Evolutionary conservation across 1,139 yeast genomes (phyloP).

Genomic region (Saccharomycopsis hybrid): DNA sequence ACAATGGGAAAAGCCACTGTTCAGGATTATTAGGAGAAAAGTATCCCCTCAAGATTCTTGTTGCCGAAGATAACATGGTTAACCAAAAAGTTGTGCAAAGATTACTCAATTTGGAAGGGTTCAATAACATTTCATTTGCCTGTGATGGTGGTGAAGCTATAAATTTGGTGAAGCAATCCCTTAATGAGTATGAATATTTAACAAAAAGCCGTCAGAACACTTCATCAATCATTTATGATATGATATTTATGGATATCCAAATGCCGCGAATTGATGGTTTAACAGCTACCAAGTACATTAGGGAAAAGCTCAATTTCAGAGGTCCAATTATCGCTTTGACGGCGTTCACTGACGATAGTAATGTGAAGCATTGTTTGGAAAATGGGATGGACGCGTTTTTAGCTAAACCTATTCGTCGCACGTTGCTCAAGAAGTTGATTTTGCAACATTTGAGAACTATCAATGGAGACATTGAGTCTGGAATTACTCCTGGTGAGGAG

Average conservation of each 20-base stretch:
- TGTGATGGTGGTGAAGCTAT: conserved; percentile 86
- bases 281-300: conserved; percentile 67
- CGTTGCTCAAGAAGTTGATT: conserved; percentile 45
- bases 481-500: conserved; percentile 13
- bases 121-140: conserved; percentile 64
- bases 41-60: conserved; percentile 46
- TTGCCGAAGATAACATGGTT: conserved; percentile 92
- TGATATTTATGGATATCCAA: conserved; percentile 93
- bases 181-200: conserved; percentile 29
- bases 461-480: conserved; percentile 13
- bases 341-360: conserved; percentile 88
- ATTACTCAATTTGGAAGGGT: conserved; percentile 78
- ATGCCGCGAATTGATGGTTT: conserved; percentile 93
- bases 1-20: neutral
- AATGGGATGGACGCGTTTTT: conserved; percentile 88
- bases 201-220: conserved; percentile 22
- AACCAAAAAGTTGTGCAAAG: conserved; percentile 87
- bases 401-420: conserved; percentile 78
- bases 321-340: conserved; percentile 89
- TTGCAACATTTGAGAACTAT: conserved; percentile 14
- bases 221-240: conserved; percentile 42
- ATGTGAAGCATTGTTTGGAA: conserved; percentile 66
- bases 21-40: conserved; percentile 11
- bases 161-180: conserved; percentile 48
- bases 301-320: conserved; percentile 55